Percentiles rank a stretch among this genome's conserved stretches.
Evolutionary conservation across 768 basidiomycete genomes (phyloP).

Genomic region (Exidia glandulosa): DNA sequence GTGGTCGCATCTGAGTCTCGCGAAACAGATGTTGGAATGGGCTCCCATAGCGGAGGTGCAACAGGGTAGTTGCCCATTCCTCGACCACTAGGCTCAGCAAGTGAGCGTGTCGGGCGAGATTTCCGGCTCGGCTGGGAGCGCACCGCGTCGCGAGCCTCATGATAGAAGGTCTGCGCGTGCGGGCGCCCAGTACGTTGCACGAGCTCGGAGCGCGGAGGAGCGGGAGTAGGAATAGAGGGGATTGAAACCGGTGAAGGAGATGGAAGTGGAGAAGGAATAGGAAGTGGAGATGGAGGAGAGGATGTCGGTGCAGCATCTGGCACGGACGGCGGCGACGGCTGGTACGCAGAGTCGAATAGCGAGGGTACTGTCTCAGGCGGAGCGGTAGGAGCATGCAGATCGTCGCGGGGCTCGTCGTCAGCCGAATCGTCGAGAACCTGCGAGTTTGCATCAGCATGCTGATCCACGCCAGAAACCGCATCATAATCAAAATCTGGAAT

Average conservation of each 20-base stretch:
- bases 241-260: background rate
- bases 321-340: background rate
- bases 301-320: background rate
- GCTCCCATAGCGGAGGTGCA: background rate
- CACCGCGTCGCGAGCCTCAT: background rate
- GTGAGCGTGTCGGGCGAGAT: background rate
- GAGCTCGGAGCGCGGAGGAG: background rate
- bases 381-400: background rate
- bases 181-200: background rate
- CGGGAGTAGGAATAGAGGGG: too few species aligned
- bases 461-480: background rate
- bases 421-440: background rate
- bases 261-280: background rate
- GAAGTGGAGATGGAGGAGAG: background rate
- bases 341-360: background rate
- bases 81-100: background rate
- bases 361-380: background rate
- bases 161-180: background rate
- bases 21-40: too few species aligned
- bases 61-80: background rate
- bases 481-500: too few species aligned
- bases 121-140: background rate
- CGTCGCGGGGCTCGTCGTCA: background rate
- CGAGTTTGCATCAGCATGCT: background rate
- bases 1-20: too few species aligned